A percentile compares a stretch with the other conserved stretches of the same genome.
phyloP scores from a whole-genome alignment of 441 rosid species.

The Populus tomentosa region DNA sequence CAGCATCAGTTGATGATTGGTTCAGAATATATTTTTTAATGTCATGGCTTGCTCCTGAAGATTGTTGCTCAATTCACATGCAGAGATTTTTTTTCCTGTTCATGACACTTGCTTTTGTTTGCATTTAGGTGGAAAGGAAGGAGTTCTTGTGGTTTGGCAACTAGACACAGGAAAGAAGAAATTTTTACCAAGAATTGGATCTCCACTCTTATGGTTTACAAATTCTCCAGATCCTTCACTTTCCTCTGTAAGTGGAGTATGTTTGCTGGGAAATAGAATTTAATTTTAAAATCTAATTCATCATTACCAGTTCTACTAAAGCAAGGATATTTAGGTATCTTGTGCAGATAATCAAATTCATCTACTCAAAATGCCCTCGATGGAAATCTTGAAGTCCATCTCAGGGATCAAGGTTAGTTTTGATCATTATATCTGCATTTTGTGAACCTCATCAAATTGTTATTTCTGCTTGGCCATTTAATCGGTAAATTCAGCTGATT shows the following conservation, averaged over 20 bases:
- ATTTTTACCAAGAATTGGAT: conserved; percentile 87
- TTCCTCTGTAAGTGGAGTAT: conserved; percentile 64
- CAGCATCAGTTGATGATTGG: neutral
- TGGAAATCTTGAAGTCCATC: conserved; percentile 80
- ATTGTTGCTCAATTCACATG: neutral
- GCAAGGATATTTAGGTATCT: conserved; percentile 55
- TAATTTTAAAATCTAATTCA: neutral
- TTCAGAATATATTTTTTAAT: neutral
- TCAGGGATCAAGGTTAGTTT: conserved; percentile 88
- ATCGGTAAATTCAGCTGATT: neutral
- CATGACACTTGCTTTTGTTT: neutral
- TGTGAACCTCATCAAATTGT: neutral
- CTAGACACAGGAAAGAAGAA: conserved; percentile 97
- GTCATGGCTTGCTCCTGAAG: neutral
- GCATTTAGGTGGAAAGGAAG: conserved; percentile 91
- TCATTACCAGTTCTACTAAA: conserved; percentile 10
- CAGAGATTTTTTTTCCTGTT: neutral
- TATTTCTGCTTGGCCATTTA: neutral
- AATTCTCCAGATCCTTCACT: conserved; percentile 79
- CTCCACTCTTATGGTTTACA: conserved; percentile 72
- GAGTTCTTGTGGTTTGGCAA: conserved; percentile 99
- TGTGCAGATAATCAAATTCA: conserved; percentile 99
- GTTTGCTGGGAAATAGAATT: conserved; percentile 3
- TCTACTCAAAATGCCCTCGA: conserved; percentile 81
- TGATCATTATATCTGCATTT: conserved; percentile 1